A percentile compares a stretch with the other conserved stretches of the same genome.
Conservation (phyloP, 1,284 basidiomycete species). For the Hypsizygus ulmarius region DNA sequence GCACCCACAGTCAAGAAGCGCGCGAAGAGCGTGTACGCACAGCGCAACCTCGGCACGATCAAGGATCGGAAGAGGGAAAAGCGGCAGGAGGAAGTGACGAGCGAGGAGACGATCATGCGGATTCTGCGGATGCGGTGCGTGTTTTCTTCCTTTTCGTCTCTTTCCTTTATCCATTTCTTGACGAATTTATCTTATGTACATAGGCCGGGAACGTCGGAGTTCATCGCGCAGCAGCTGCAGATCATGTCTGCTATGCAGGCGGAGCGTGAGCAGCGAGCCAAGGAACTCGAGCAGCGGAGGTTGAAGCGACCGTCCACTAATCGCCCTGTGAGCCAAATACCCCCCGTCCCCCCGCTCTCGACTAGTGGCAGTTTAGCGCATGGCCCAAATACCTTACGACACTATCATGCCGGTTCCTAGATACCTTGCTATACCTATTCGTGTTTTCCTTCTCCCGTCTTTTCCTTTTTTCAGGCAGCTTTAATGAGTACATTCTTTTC, state of each 20-base stretch:
- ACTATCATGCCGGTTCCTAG: slow-evolving; percentile 14
- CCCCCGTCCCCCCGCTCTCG: slow-evolving; percentile 25
- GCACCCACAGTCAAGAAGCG: slow-evolving; percentile 81
- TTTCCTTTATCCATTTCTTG: neutral
- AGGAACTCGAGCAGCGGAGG: slow-evolving; percentile 54
- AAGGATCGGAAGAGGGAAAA: slow-evolving; percentile 93
- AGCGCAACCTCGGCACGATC: slow-evolving; percentile 95
- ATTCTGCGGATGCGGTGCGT: slow-evolving; percentile 91
- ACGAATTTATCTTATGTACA: slow-evolving; percentile 9
- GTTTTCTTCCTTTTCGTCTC: slow-evolving; percentile 12
- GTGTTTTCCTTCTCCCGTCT: neutral
- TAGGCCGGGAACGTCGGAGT: slow-evolving; percentile 82
- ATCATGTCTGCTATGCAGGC: slow-evolving; percentile 74
- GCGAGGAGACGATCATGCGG: slow-evolving; percentile 88
- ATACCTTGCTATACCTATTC: slow-evolving; percentile 10
- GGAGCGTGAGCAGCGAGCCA: slow-evolving; percentile 66
- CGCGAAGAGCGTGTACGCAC: slow-evolving; percentile 86
- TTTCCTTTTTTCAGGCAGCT: neutral
- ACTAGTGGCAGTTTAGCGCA: too few relatives aligned
- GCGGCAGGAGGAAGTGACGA: slow-evolving; percentile 68
- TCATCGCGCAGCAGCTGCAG: slow-evolving; percentile 84
- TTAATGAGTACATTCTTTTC: too few relatives aligned
- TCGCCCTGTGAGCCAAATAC: slow-evolving; percentile 21
- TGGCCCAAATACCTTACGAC: neutral
- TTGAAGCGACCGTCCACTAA: slow-evolving; percentile 38